These are phyloP conservation scores for Malus hybrid DNA, from an alignment of 331 rosid species.

Conservation along the genomic window DNA sequence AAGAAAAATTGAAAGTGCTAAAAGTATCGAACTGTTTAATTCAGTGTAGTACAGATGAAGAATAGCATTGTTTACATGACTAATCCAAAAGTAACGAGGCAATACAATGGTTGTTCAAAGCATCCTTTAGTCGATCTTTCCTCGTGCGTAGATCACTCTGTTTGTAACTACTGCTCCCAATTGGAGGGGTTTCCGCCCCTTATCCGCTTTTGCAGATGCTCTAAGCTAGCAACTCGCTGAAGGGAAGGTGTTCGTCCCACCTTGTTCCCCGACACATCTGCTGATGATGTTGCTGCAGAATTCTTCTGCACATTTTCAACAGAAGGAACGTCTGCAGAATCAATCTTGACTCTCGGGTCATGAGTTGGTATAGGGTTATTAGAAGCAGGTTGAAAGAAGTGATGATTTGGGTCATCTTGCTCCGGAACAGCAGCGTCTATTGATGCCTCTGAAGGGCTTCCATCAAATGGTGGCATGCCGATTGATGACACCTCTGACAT, in stretches of 20 bases:
- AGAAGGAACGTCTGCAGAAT: slow-evolving; percentile 33
- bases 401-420: slow-evolving; percentile 52
- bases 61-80: slow-evolving; percentile 12
- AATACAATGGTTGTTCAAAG: neutral
- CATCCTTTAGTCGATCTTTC: slow-evolving; percentile 3
- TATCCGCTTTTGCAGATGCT: slow-evolving; percentile 86
- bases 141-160: neutral
- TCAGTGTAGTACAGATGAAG: slow-evolving; percentile 19
- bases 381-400: slow-evolving; percentile 38
- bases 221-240: slow-evolving; percentile 90
- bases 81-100: slow-evolving; percentile 6
- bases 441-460: slow-evolving; percentile 73
- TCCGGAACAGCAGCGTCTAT: slow-evolving; percentile 52
- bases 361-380: slow-evolving; percentile 26
- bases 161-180: slow-evolving; percentile 34
- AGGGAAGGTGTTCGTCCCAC: slow-evolving; percentile 42
- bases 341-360: slow-evolving; percentile 33
- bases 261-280: slow-evolving; percentile 42
- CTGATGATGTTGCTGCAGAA: slow-evolving; percentile 20
- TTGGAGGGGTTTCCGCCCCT: slow-evolving; percentile 34
- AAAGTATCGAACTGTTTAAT: neutral
- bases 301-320: slow-evolving; percentile 39
- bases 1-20: neutral
- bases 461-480: slow-evolving; percentile 45
- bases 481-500: slow-evolving; percentile 54